Evolutionary conservation across 2,329 filamentous ascomycete species (phyloP), one percentile per base, ranked within the genome.

Genomic region (Emmonsiellopsis sp.): DNA sequence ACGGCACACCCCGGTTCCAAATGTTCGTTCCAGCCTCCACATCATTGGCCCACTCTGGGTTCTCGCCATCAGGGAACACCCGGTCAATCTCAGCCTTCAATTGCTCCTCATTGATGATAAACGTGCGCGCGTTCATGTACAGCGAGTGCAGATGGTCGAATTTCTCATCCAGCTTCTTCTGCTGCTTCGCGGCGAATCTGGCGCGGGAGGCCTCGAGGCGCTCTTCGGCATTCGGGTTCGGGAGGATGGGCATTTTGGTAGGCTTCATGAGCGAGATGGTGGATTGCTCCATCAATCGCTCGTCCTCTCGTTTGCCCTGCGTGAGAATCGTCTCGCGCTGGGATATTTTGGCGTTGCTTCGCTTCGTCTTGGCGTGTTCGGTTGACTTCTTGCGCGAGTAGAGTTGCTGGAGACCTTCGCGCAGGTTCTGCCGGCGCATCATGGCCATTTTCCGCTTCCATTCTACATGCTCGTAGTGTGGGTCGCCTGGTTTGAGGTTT

Each of bases 51-150:
- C 68, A 73, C 41, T 66, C 69, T 26, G 63, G 60, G 57, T 72
- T 72, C 72, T 67, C 71, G 57, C 81, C 77, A 30, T 83, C 81
- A 13, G 82, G 79, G 72, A 96, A 98, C n/a, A 85, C 77, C 58
- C 78, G 73, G 20, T 94, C 86, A 54, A 96, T 84, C 59, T 83
- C 80, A 13, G 76, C 76, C 61, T 87, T 80, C 35, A 98, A 79
- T 67, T 95, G 85, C 50, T 79, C 73, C 67, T 95, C 90, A 26
- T 80, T 84, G 15, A 89, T 84, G 66, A 98, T 96, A 73, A 97
- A 98, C 40, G 82, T 76, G 30, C 86, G 81, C 5, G 93, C 90
- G 62, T 90, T 87, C 73, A 93, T 87, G 73, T 98, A 98, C 10
- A 98, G 79, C 55, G 88, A 84, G 71, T 95, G 89, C 32, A 98